Percentiles rank a stretch among this genome's conserved stretches.
phyloP scores from a whole-genome alignment of 805 yeast species.

The Kluyveromyces starmeri region DNA sequence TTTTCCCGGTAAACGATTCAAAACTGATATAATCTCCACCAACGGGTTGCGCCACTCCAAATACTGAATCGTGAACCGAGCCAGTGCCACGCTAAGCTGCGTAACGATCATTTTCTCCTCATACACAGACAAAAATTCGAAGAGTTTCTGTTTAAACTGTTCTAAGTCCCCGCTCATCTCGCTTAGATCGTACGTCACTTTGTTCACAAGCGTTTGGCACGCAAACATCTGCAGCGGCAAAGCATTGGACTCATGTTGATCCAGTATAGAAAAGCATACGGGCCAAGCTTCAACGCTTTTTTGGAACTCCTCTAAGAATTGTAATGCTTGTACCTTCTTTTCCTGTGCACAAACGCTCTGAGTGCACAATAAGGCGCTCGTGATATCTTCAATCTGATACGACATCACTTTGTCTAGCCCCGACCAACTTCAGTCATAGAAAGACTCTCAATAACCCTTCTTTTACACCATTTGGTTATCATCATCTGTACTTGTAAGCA shows the following conservation, averaged over 20 bases:
- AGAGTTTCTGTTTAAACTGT: slow-evolving; percentile 59
- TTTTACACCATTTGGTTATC: too few species aligned
- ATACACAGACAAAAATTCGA: slow-evolving; percentile 38
- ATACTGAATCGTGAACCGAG: slow-evolving; percentile 74
- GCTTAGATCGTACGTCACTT: slow-evolving; percentile 69
- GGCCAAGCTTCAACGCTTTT: slow-evolving; percentile 79
- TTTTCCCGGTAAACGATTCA: slow-evolving; percentile 33
- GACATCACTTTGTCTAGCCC: slow-evolving; percentile 11
- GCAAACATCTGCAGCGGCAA: slow-evolving; percentile 69
- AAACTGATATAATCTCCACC: slow-evolving; percentile 47
- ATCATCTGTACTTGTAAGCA: too few species aligned
- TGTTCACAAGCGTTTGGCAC: slow-evolving; percentile 84
- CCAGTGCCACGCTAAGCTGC: slow-evolving; percentile 73
- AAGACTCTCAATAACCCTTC: too few species aligned
- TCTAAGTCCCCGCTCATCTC: slow-evolving; percentile 54
- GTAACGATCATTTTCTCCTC: slow-evolving; percentile 57
- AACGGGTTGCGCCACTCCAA: slow-evolving; percentile 65
- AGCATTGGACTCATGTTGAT: slow-evolving; percentile 26
- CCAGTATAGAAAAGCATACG: slow-evolving; percentile 47
- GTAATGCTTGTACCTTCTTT: slow-evolving; percentile 37
- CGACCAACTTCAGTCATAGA: too few species aligned
- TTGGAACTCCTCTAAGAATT: slow-evolving; percentile 71
- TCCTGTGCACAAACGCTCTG: slow-evolving; percentile 21
- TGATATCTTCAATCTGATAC: slow-evolving; percentile 15
- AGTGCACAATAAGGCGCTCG: slow-evolving; percentile 22